Evolutionary conservation across 192 early-diverging fungal species (phyloP), one percentile per base, ranked within the genome.

Genomic region (Phlyctochytrium planicorne): DNA sequence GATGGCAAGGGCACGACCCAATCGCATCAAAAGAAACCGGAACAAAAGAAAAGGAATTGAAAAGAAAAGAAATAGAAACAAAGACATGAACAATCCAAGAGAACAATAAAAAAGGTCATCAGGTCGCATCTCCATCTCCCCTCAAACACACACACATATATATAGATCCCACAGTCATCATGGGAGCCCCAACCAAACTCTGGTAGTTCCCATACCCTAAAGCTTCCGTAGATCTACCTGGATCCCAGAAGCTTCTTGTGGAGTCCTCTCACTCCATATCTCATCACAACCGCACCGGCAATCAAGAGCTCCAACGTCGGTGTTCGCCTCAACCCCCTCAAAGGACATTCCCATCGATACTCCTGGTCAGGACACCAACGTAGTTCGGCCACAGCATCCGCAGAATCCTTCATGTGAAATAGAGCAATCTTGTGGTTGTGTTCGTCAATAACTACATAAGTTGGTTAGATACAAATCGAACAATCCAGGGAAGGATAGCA

Each of bases 241-340:
- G n/a, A n/a, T n/a, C n/a, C n/a, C 40, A 47, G 40, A 6, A 47
- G 20, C 40, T 47, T 47, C 40, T 47, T 47, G 40, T 47, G 40
- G 10, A 47, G 40, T 27, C 55, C 55, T 29, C 55, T 10, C 12
- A 57, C 55, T 10, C 55, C 55, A 25, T 57, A 57, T 4, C 55
- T 10, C 55, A 57, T 57, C 55, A 57, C 27, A 6, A 57, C 55
- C 12, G 55, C 55, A 12, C 55, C 55, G 20, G 55, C 55, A 57
- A 57, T 57, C 55, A 57, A 29, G 27, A 57, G 55, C 55, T 57
- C 55, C 14, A 57, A 6, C 55, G 55, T 57, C 4, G 55, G 55
- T 4, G 55, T 57, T 6, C 27, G 16, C 55, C 27, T 10, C 40
- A 47, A 20, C 55, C 55, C 55, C 12, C 27, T 25, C 12, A 57